phyloP scores from a whole-genome alignment of 306 rosid genomes.

The Inga laurina region DNA sequence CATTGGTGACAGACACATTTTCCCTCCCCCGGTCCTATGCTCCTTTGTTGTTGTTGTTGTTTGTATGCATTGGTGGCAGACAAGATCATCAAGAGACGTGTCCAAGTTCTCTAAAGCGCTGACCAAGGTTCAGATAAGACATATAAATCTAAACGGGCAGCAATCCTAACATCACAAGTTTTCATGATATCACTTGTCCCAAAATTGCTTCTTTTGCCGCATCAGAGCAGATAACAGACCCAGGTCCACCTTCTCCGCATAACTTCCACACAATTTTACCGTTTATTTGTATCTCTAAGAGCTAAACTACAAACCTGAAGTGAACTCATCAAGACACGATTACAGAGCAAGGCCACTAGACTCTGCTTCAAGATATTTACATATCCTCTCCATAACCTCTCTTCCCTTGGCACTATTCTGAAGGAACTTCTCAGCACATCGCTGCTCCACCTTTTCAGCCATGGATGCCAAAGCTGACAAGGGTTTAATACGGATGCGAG shows the following conservation, averaged over 20 bases:
- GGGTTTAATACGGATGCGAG: slow-evolving; percentile 79
- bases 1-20: too few species aligned
- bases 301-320: slow-evolving; percentile 21
- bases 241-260: slow-evolving; percentile 19
- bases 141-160: background rate
- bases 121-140: background rate
- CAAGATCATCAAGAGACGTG: background rate
- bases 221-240: background rate
- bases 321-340: slow-evolving; percentile 1
- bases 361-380: slow-evolving; percentile 78
- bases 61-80: background rate
- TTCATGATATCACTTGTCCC: background rate
- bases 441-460: slow-evolving; percentile 82
- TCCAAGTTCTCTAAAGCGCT: background rate
- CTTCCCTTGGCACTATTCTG: slow-evolving; percentile 83
- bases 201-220: slow-evolving; percentile 4
- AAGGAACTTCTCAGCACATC: slow-evolving; percentile 72
- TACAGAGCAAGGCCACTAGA: slow-evolving; percentile 47
- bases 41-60: too few species aligned
- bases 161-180: background rate
- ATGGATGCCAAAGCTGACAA: slow-evolving; percentile 77
- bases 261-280: background rate
- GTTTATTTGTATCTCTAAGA: slow-evolving; percentile 15
- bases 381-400: slow-evolving; percentile 82
- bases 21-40: too few species aligned